These are phyloP conservation scores for Russula earlei DNA, from an alignment of 768 basidiomycete species.

Conservation along the genomic window DNA sequence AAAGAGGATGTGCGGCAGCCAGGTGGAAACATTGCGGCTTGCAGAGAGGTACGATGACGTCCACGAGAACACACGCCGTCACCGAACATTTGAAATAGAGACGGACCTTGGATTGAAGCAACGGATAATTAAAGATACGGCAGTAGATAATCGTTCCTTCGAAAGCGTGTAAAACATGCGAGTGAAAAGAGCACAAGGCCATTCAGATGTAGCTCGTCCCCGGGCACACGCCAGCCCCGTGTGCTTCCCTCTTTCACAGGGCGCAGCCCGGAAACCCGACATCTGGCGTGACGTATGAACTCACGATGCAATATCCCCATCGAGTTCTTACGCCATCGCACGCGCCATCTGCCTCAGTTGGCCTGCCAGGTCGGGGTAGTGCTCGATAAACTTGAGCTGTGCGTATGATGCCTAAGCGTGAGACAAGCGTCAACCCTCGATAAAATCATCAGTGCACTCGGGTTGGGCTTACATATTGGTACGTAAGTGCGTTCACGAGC, in stretches of 20 bases:
- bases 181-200: neutral
- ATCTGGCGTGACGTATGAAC: neutral
- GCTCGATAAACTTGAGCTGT: slow-evolving; percentile 74
- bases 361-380: slow-evolving; percentile 79
- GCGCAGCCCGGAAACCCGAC: neutral
- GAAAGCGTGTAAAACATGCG: neutral
- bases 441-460: neutral
- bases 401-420: slow-evolving; percentile 58
- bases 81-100: neutral
- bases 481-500: slow-evolving; percentile 67
- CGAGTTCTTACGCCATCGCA: slow-evolving; percentile 26
- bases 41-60: slow-evolving; percentile 5
- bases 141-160: slow-evolving; percentile 7
- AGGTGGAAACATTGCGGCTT: neutral
- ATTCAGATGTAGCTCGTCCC: neutral
- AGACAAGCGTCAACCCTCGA: neutral
- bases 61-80: neutral
- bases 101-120: slow-evolving; percentile 1
- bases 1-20: neutral
- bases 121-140: slow-evolving; percentile 2
- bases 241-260: slow-evolving; percentile 1
- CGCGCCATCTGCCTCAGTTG: slow-evolving; percentile 45
- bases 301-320: neutral
- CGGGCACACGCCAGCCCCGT: neutral
- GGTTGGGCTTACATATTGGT: slow-evolving; percentile 51